A percentile compares a stretch with the other conserved stretches of the same genome.
These are phyloP conservation scores for Thraustochytrium sp. DNA, from an alignment of 352 stramenopile genomes.

Conservation along the genomic window DNA sequence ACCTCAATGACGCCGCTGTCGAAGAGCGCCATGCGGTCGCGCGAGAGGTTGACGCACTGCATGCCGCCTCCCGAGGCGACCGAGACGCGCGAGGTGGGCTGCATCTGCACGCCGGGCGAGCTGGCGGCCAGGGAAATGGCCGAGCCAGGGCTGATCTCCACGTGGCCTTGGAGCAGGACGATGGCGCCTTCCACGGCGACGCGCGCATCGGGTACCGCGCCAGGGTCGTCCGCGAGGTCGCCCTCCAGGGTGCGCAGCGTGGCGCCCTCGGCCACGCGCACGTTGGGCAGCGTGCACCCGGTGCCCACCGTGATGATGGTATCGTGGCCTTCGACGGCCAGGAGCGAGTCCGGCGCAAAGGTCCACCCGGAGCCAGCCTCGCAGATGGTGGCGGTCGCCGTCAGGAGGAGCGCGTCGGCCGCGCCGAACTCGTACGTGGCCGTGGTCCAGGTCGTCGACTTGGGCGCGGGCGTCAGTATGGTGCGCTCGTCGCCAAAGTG, in stretches of 20 bases:
- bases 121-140: not conserved
- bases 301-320: not conserved
- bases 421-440: not conserved
- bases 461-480: not conserved
- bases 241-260: not conserved
- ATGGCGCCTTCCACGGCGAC: not conserved
- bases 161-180: not conserved
- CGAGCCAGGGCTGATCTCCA: not conserved
- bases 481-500: too few species aligned
- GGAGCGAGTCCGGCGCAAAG: not conserved
- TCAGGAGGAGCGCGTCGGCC: not conserved
- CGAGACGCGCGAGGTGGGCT: not conserved
- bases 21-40: not conserved
- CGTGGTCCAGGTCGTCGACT: not conserved
- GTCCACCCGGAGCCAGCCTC: not conserved
- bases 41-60: conserved; percentile 9
- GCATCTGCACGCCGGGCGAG: not conserved
- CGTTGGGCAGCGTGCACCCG: not conserved
- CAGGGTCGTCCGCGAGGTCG: not conserved
- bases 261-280: not conserved
- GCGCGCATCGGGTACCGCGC: not conserved
- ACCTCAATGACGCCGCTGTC: conserved; percentile 2
- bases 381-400: not conserved
- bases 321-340: not conserved
- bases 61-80: not conserved